Conservation (phyloP, 2,329 filamentous ascomycete genomes). For the Penicillium sumatraense region DNA sequence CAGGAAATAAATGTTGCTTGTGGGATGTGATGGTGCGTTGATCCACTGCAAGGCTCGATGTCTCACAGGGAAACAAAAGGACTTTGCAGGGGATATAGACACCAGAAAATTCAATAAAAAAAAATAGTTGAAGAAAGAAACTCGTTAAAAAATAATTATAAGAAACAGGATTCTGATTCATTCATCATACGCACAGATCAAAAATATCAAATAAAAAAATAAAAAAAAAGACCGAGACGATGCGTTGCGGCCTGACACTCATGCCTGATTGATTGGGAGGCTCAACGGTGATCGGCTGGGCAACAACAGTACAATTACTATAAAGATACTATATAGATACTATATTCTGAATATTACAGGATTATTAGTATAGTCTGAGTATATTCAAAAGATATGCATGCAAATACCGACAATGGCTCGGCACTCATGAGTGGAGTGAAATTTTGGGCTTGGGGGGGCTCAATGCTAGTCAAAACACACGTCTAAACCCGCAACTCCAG, state of each 20-base stretch:
- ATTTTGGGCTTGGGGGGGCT: not conserved
- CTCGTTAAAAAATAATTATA: not conserved
- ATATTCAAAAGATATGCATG: not conserved
- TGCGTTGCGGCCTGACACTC: conserved; percentile 33
- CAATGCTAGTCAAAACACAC: conserved; percentile 7
- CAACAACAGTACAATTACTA: not conserved
- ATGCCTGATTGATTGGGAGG: conserved; percentile 29
- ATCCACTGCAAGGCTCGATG: conserved; percentile 30
- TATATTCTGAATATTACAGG: not conserved
- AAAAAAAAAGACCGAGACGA: conserved; percentile 5
- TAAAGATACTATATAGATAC: not conserved
- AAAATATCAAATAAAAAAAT: conserved; percentile 10
- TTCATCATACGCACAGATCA: conserved; percentile 15
- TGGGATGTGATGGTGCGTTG: conserved; percentile 18
- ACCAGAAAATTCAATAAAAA: not conserved
- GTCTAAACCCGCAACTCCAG: conserved; percentile 32
- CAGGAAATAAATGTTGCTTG: conserved; percentile 12
- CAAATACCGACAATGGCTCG: not conserved
- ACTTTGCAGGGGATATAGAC: conserved; percentile 25
- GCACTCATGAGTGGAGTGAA: conserved; percentile 5
- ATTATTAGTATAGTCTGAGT: not conserved
- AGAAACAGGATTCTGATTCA: conserved; percentile 12
- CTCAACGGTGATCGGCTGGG: conserved; percentile 9
- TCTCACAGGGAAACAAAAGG: conserved; percentile 28
- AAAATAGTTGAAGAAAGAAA: conserved; percentile 3